These are phyloP conservation scores for Angomonas deanei DNA, from an alignment of 208 protist species.

Conservation along the genomic window DNA sequence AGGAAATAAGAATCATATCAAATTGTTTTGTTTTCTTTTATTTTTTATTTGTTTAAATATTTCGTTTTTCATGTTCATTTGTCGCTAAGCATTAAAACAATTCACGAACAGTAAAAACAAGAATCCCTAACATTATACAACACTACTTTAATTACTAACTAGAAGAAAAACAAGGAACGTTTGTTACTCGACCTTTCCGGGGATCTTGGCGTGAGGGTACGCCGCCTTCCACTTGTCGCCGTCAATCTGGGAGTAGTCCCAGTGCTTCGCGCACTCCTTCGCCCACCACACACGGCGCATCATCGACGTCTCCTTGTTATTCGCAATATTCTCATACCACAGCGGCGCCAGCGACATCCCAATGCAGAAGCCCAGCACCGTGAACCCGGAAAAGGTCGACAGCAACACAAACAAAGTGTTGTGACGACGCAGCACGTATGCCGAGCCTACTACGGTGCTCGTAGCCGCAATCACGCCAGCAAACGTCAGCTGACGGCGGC, in stretches of 20 bases:
- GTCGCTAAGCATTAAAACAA: no score
- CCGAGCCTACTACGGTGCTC: slow-evolving; percentile 46
- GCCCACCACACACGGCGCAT: slow-evolving; percentile 92
- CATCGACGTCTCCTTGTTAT: slow-evolving; percentile 86
- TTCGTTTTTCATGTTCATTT: slow-evolving; percentile 4
- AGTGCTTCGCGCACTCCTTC: slow-evolving; percentile 88
- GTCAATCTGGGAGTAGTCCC: slow-evolving; percentile 81
- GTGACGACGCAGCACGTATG: slow-evolving; percentile 50
- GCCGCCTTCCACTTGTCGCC: slow-evolving; percentile 51
- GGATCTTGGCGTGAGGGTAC: slow-evolving; percentile 32
- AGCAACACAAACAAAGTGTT: slow-evolving; percentile 84
- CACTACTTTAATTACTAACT: no score
- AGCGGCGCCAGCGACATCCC: slow-evolving; percentile 63
- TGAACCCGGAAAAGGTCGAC: slow-evolving; percentile 77
- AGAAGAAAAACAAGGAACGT: no score
- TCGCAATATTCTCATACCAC: slow-evolving; percentile 71
- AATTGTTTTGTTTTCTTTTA: no score
- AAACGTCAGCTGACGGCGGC: slow-evolving; percentile 75
- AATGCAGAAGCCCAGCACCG: slow-evolving; percentile 74
- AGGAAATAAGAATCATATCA: no score
- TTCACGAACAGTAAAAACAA: no score
- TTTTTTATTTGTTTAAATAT: background rate
- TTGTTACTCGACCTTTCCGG: slow-evolving; percentile 35
- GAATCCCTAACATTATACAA: no score
- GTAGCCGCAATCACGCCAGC: slow-evolving; percentile 26